phyloP scores from a whole-genome alignment of 2,329 filamentous ascomycete species.

The Fusarium sp. region DNA sequence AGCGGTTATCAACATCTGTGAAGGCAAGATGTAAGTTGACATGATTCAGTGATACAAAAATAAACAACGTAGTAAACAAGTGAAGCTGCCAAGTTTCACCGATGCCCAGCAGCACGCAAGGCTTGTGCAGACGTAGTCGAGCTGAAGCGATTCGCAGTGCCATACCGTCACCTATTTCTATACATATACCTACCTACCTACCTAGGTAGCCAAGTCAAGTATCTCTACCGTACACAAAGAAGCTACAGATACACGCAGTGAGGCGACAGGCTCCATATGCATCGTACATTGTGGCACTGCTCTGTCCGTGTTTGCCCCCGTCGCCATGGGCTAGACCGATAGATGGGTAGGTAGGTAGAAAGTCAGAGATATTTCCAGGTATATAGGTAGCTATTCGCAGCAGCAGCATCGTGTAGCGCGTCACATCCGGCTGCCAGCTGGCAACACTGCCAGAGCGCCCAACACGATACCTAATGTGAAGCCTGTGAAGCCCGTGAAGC shows the following conservation, averaged over 20 bases:
- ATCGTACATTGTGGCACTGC: slow-evolving; percentile 37
- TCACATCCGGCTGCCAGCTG: slow-evolving; percentile 33
- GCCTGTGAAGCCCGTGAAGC: slow-evolving; percentile 18
- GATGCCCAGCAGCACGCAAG: not conserved
- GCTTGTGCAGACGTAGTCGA: slow-evolving; percentile 1
- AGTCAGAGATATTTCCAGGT: not conserved
- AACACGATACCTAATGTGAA: not conserved
- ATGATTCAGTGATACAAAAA: not conserved
- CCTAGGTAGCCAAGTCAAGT: not conserved
- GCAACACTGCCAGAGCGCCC: slow-evolving; percentile 27
- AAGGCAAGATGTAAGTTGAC: not conserved
- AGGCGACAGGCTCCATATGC: slow-evolving; percentile 22
- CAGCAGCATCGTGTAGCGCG: slow-evolving; percentile 12
- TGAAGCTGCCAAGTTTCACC: slow-evolving; percentile 2
- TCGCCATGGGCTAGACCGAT: not conserved
- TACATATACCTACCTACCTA: not conserved
- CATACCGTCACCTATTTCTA: not conserved
- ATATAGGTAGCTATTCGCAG: not conserved
- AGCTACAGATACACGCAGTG: not conserved
- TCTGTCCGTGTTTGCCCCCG: slow-evolving; percentile 16
- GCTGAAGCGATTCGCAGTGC: slow-evolving; percentile 4
- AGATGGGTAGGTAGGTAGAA: not conserved
- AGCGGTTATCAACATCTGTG: not conserved
- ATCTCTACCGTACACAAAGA: not conserved
- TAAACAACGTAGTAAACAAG: slow-evolving; percentile 3